These are phyloP conservation scores for Bretziella fagacearum DNA, from an alignment of 2,329 filamentous ascomycete species.

Conservation along the genomic window DNA sequence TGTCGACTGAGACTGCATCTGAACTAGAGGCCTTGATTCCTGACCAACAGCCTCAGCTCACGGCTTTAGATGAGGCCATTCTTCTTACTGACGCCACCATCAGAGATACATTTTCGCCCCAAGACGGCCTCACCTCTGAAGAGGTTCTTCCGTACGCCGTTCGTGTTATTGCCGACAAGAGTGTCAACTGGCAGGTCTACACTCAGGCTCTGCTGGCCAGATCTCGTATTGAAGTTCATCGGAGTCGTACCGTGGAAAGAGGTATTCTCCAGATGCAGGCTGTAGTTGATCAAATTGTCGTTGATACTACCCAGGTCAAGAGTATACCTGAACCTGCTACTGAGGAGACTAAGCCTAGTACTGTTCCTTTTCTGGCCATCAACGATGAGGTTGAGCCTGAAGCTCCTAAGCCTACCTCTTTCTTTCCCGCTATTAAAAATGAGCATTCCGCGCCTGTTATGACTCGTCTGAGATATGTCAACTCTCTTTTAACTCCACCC, in stretches of 20 bases:
- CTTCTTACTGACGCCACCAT: conserved; percentile 75
- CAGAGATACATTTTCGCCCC: conserved; percentile 70
- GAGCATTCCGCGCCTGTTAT: conserved; percentile 62
- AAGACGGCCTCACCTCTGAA: conserved; percentile 75
- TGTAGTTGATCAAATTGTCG: conserved; percentile 85
- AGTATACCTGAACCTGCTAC: conserved; percentile 19
- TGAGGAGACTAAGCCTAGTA: conserved; percentile 14
- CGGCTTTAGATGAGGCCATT: conserved; percentile 76
- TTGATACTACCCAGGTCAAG: conserved; percentile 51
- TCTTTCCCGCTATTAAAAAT: conserved; percentile 56
- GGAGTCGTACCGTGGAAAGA: conserved; percentile 72
- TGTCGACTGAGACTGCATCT: conserved; percentile 14
- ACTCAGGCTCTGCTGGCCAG: conserved; percentile 82
- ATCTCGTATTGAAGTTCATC: conserved; percentile 76
- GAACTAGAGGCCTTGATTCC: conserved; percentile 51
- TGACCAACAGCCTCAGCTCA: conserved; percentile 63
- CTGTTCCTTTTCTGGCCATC: conserved; percentile 27
- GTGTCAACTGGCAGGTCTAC: conserved; percentile 95
- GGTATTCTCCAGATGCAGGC: conserved; percentile 86
- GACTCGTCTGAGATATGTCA: conserved; percentile 67
- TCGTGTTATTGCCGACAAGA: conserved; percentile 71
- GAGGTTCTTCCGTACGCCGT: conserved; percentile 84
- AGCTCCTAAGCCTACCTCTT: conserved; percentile 46
- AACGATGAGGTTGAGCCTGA: conserved; percentile 20
- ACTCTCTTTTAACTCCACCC: conserved; percentile 66